Conservation (phyloP, 176 grass and related monocot species). For the Calamus simplicifolius region DNA sequence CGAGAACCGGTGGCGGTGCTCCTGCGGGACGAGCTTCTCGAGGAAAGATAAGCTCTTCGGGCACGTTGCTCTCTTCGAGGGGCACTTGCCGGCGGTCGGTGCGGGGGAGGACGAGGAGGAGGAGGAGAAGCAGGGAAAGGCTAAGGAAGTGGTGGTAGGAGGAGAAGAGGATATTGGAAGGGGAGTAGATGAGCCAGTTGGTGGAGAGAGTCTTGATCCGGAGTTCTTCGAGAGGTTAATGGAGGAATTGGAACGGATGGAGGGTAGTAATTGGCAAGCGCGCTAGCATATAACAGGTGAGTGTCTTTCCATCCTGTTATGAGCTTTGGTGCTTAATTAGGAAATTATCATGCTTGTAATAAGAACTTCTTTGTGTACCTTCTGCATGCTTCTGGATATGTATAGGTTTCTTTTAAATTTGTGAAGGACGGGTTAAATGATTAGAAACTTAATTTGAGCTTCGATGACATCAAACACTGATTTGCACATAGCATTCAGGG, state of each 20-base stretch:
- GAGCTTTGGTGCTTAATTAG: too few relatives aligned
- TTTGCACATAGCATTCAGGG: too few relatives aligned
- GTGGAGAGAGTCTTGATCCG: constrained; percentile 35
- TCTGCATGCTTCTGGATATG: too few relatives aligned
- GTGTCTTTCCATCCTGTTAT: too few relatives aligned
- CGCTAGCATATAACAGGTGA: too few relatives aligned
- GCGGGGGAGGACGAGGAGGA: constrained; percentile 4
- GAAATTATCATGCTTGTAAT: too few relatives aligned
- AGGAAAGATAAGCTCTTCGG: constrained; percentile 98
- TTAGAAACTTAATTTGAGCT: too few relatives aligned
- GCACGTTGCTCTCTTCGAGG: constrained; percentile 83
- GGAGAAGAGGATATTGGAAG: constrained; percentile 21
- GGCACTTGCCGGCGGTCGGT: constrained; percentile 57
- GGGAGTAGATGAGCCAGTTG: constrained; percentile 22
- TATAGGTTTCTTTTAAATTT: too few relatives aligned
- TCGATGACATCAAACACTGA: too few relatives aligned
- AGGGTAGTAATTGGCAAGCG: constrained; percentile 26
- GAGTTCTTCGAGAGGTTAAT: constrained; percentile 71
- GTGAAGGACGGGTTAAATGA: too few relatives aligned
- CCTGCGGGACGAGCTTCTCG: constrained; percentile 93
- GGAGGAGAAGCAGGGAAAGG: constrained; percentile 15
- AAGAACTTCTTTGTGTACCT: too few relatives aligned
- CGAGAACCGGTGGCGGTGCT: constrained; percentile 79
- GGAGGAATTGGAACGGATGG: constrained; percentile 57
- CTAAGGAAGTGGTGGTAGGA: neutral